Conservation (phyloP, 148 eudicot species). For the Nyssa sinensis region DNA sequence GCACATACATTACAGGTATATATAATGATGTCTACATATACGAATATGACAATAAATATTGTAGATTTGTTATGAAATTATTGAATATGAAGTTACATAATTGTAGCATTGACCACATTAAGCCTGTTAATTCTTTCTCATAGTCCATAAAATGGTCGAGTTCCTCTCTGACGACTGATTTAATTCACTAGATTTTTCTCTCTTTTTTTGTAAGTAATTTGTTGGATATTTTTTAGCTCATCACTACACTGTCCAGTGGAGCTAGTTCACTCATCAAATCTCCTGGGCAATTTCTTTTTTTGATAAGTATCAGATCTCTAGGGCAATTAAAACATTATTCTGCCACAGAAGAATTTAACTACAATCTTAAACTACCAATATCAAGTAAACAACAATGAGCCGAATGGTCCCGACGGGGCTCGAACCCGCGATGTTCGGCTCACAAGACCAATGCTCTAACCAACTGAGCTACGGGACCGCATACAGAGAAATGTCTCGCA, state of each 20-base stretch:
- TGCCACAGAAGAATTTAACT: background rate
- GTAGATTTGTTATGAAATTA: background rate
- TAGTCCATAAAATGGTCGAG: background rate
- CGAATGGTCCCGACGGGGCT: conserved; percentile 89
- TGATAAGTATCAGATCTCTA: background rate
- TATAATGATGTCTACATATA: too few species aligned
- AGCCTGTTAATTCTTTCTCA: background rate
- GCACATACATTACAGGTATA: background rate
- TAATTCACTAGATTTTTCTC: background rate
- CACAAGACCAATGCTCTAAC: background rate
- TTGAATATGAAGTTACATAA: background rate
- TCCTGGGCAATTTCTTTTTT: too few species aligned
- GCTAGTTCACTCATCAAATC: background rate
- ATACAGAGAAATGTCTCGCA: too few species aligned
- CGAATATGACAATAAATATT: background rate
- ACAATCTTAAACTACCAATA: background rate
- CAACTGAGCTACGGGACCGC: background rate
- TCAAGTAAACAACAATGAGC: background rate
- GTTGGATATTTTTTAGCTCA: background rate
- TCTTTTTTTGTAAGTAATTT: too few species aligned
- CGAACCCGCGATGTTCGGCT: conserved; percentile 56
- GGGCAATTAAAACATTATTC: background rate
- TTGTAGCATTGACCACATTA: background rate
- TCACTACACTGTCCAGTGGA: background rate
- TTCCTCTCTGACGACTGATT: background rate